Evolutionary conservation across 2,329 filamentous ascomycete genomes (phyloP).

Genomic region (Colletotrichum sp.): DNA sequence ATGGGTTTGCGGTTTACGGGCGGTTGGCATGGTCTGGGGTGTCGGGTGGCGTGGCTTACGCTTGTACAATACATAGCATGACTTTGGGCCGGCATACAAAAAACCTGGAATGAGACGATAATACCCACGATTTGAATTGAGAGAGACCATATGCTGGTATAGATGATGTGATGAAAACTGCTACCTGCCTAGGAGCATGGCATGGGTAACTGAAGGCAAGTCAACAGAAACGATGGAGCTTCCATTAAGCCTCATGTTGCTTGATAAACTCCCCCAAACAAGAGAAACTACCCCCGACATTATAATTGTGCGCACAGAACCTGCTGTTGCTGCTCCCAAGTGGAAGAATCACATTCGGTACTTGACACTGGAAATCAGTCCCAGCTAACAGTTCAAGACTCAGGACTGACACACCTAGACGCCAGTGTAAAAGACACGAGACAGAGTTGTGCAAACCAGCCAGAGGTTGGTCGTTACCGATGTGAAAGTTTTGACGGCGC

Average conservation of each 20-base stretch:
- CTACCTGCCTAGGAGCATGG: neutral
- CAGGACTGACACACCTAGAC: neutral
- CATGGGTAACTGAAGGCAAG: neutral
- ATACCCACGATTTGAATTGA: constrained; percentile 8
- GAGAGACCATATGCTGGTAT: neutral
- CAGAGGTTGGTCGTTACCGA: neutral
- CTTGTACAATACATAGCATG: constrained; percentile 23
- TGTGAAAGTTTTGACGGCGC: neutral
- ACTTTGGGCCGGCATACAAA: constrained; percentile 23
- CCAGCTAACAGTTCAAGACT: neutral
- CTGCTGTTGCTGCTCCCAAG: neutral
- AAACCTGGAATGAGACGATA: constrained; percentile 21
- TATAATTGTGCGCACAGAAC: neutral
- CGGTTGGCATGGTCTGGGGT: constrained; percentile 21
- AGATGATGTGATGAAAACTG: neutral
- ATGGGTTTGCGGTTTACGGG: constrained; percentile 17
- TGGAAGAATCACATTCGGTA: neutral
- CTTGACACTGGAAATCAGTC: neutral
- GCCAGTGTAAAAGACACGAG: neutral
- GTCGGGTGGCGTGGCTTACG: constrained; percentile 22
- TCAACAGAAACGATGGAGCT: neutral
- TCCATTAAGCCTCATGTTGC: neutral
- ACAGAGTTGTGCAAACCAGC: neutral
- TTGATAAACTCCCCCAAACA: neutral
- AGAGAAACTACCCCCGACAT: neutral